A percentile compares a stretch with the other conserved stretches of the same genome.
These are phyloP conservation scores for Cyclotella atomus DNA, from an alignment of 108 stramenopile genomes.

Conservation along the genomic window DNA sequence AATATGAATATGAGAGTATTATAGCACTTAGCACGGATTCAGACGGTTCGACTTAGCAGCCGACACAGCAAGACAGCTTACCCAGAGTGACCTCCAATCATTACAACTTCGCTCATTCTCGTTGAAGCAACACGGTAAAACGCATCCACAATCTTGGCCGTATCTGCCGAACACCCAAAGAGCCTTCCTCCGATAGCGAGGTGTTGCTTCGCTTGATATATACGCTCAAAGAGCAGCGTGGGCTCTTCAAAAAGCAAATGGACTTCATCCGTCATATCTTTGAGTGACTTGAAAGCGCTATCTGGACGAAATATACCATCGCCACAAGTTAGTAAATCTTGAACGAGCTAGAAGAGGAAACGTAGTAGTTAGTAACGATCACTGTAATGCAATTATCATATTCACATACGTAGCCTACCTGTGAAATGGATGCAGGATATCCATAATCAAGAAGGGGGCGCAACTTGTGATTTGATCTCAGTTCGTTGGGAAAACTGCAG, in stretches of 20 bases:
- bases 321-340: background rate
- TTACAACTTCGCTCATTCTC: background rate
- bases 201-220: background rate
- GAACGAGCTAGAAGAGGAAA: background rate
- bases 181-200: background rate
- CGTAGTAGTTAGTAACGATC: too few species aligned
- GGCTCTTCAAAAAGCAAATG: background rate
- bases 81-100: constrained; percentile 19
- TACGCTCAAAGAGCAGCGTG: background rate
- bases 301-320: background rate
- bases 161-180: background rate
- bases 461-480: background rate
- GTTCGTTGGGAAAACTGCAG: background rate
- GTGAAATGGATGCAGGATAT: background rate
- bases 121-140: background rate
- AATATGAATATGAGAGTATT: background rate
- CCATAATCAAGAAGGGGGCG: background rate
- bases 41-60: background rate
- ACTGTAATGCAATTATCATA: too few species aligned
- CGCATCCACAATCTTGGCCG: background rate
- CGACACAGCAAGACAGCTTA: background rate
- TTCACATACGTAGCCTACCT: too few species aligned
- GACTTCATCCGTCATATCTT: background rate
- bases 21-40: background rate
- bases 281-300: background rate